Evolutionary conservation across 305 asterid genomes (phyloP).

Genomic region (Stenogyne calaminthoides): DNA sequence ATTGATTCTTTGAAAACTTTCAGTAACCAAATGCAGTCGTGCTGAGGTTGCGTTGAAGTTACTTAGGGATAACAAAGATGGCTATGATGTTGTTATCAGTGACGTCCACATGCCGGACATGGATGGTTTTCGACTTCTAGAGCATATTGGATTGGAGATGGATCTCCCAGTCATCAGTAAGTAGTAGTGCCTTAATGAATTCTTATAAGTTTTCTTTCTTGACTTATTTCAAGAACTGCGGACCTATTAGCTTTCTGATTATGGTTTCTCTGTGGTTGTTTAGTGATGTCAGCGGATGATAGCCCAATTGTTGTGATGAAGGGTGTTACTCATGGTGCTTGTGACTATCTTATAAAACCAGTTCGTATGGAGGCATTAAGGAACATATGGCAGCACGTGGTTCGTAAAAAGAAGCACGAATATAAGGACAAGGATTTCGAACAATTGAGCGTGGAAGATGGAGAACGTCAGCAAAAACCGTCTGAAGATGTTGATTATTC

Average conservation of each 20-base stretch:
- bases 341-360: conserved; percentile 90
- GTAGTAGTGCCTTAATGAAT: conserved; percentile 25
- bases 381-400: conserved; percentile 96
- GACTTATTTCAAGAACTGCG: not conserved
- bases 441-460: conserved; percentile 56
- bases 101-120: conserved; percentile 97
- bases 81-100: conserved; percentile 81
- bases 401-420: conserved; percentile 75
- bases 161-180: conserved; percentile 96
- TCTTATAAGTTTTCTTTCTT: not conserved
- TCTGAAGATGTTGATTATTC: conserved; percentile 45
- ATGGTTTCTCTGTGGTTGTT: conserved; percentile 27
- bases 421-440: conserved; percentile 68
- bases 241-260: not conserved
- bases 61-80: conserved; percentile 72
- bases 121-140: conserved; percentile 93
- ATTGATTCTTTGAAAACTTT: conserved; percentile 20
- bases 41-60: conserved; percentile 72
- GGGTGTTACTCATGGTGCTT: conserved; percentile 88
- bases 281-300: conserved; percentile 97
- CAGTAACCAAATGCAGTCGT: conserved; percentile 77
- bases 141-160: conserved; percentile 82
- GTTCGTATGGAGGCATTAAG: conserved; percentile 86
- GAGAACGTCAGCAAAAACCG: conserved; percentile 41
- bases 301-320: conserved; percentile 76